Conservation (phyloP, 2,329 filamentous ascomycete genomes). For the Clonostachys solani region DNA sequence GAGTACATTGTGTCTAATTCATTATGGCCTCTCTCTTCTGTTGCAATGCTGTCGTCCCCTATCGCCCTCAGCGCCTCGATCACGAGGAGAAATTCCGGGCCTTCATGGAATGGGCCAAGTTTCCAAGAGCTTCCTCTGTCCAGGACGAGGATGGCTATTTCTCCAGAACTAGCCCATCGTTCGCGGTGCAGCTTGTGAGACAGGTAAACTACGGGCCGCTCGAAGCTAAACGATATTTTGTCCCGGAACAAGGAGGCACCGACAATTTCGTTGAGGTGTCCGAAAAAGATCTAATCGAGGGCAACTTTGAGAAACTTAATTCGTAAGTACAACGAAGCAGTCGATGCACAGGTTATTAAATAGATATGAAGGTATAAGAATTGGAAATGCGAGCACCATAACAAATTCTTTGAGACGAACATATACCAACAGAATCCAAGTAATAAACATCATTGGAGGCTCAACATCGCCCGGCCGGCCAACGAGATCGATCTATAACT, state of each 20-base stretch:
- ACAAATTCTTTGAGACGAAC: conserved; percentile 44
- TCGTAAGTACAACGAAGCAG: conserved; percentile 19
- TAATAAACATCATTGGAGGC: conserved; percentile 38
- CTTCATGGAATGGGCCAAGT: conserved; percentile 23
- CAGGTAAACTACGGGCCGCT: conserved; percentile 39
- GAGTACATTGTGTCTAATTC: conserved; percentile 4
- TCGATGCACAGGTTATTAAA: not conserved
- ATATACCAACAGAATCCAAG: conserved; percentile 41
- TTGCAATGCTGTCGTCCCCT: conserved; percentile 12
- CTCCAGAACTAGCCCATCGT: conserved; percentile 7
- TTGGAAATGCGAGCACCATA: conserved; percentile 33
- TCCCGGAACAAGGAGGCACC: conserved; percentile 6
- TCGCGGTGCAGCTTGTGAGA: conserved; percentile 33
- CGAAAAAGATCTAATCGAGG: conserved; percentile 29
- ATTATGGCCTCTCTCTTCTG: conserved; percentile 13
- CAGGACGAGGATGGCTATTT: conserved; percentile 1
- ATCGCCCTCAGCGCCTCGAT: conserved; percentile 12
- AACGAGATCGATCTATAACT: conserved; percentile 32
- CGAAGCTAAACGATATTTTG: conserved; percentile 37
- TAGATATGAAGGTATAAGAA: conserved; percentile 35
- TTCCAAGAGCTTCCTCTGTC: conserved; percentile 10
- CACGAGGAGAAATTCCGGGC: conserved; percentile 15
- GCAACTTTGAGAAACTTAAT: conserved; percentile 39
- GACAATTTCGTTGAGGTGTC: conserved; percentile 22
- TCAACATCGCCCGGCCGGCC: conserved; percentile 32